Evolutionary conservation across 2,329 filamentous ascomycete species (phyloP).

Genomic region (Cladophialophora carrionii): DNA sequence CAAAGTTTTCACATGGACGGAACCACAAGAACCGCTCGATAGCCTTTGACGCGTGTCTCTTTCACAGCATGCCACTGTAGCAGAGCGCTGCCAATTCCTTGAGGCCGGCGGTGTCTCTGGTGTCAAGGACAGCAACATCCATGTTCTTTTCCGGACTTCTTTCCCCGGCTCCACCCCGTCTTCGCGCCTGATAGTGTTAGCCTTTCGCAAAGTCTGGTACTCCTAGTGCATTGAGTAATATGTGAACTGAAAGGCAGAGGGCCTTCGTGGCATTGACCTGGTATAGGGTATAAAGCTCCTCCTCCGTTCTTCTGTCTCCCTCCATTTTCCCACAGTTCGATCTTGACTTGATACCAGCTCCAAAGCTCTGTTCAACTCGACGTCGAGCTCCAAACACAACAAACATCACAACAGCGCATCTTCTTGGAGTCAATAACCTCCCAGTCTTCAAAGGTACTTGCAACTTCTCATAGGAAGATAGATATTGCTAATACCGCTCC

Average conservation of each 20-base stretch:
- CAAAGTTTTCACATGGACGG: background rate
- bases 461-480: background rate
- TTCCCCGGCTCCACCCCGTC: background rate
- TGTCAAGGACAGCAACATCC: background rate
- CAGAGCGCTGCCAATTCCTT: background rate
- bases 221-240: background rate
- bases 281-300: background rate
- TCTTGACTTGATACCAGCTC: background rate
- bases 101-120: background rate
- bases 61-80: background rate
- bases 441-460: background rate
- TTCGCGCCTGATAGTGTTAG: background rate
- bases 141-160: background rate
- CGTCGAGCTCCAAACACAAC: conserved; percentile 5
- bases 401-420: background rate
- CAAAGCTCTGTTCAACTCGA: conserved; percentile 9
- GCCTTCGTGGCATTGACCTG: background rate
- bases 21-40: background rate
- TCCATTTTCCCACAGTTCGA: conserved; percentile 4
- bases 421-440: conserved; percentile 6
- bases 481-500: background rate
- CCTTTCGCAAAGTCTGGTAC: background rate
- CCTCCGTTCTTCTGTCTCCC: background rate
- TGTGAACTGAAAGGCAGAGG: background rate
- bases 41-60: background rate